Base-by-base conservation (phyloP, 2,329 filamentous ascomycete species). In the Colletotrichum tropicale region DNA sequence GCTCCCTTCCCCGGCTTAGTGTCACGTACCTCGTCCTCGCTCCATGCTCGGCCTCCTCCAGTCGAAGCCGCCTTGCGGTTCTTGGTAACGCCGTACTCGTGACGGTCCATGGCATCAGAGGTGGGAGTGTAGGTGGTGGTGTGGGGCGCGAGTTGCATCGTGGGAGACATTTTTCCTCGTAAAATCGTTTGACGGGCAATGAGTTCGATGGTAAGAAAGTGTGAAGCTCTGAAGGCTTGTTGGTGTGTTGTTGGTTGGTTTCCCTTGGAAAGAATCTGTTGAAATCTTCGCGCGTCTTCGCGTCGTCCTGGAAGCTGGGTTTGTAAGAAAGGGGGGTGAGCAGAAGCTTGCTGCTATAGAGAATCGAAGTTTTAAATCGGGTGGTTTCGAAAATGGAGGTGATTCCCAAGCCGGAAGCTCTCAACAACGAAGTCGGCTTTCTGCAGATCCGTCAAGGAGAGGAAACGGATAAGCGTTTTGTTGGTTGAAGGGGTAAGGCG, bases 31-130 rank as follows among this genome's bases (percentile, higher is more conserved):
- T 96, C 94, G 84, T 96, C 94, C 83, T 96, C 94, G 78, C 94
- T 96, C 94, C 94, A 96, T 73, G 94, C 94, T 83, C 94, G 90
- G 80, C 94, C 94, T 79, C 94, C 94, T 78, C 94, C 93, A 66
- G 93, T 94, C 75, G 93, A 92, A 26, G 91, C 90, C 77, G 90
- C 86, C 87, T 94, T 95, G 77, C 93, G 90, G 82, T 89, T 91
- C 86, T 94, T 94, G 75, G 87, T 86, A 81, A 93, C 87, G 70
- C 91, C 88, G 80, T 90, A 91, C 24, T 91, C 90, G 77, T 92
- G 90, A 77, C 90, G 89, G 76, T 90, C 88, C 80, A 90, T 86
- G 77, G 85, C 86, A 81, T 92, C 91, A 71, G 88, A 88, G 26
- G 87, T 87, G 32, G 88, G 88, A 55, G 86, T 86, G 80, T 91